phyloP scores from a whole-genome alignment of 495 filamentous ascomycete genomes.

The Penicillium lagena region DNA sequence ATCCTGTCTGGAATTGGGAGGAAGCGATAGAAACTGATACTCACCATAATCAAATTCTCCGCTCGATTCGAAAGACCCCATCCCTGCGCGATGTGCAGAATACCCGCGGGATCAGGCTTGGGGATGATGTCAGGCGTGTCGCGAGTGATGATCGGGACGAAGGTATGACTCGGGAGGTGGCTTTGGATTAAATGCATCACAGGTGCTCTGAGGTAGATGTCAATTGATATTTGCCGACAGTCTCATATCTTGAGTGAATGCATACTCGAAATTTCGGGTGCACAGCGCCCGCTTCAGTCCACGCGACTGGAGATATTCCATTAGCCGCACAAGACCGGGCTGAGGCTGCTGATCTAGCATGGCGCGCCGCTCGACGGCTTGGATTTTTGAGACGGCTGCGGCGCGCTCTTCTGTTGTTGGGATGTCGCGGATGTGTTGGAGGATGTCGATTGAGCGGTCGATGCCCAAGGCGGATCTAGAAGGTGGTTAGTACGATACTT shows the following conservation, averaged over 20 bases:
- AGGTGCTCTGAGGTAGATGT: constrained; percentile 39
- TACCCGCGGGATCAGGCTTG: constrained; percentile 84
- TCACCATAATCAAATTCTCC: constrained; percentile 51
- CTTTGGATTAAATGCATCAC: constrained; percentile 67
- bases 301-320: constrained; percentile 69
- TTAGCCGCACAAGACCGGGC: constrained; percentile 65
- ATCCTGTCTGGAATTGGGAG: too few species aligned
- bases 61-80: constrained; percentile 61
- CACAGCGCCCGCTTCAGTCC: constrained; percentile 74
- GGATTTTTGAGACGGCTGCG: constrained; percentile 65
- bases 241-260: neutral
- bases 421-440: constrained; percentile 76
- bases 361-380: constrained; percentile 68
- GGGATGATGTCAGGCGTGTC: constrained; percentile 63
- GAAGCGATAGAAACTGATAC: neutral
- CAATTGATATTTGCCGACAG: neutral
- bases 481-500: neutral
- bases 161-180: constrained; percentile 59
- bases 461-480: constrained; percentile 57
- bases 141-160: constrained; percentile 79
- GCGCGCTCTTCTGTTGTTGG: constrained; percentile 50
- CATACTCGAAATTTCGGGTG: constrained; percentile 87
- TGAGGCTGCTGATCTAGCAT: constrained; percentile 77
- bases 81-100: constrained; percentile 69
- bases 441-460: constrained; percentile 66